Conservation (phyloP, 805 yeast genomes). For the Osmozyma mogii region DNA sequence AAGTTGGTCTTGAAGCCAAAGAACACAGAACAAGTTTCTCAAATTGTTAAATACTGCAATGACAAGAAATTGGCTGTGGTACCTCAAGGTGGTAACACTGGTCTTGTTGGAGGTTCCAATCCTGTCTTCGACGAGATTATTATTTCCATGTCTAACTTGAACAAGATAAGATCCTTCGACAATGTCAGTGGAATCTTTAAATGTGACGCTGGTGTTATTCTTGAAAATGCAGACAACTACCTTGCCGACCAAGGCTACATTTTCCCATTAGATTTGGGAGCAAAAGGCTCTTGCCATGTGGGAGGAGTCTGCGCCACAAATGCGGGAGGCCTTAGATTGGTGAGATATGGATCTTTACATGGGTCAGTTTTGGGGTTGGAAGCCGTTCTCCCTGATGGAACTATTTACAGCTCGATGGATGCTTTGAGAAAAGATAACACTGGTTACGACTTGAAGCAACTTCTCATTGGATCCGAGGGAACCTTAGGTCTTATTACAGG, state of each 20-base stretch:
- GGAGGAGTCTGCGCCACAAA: conserved; percentile 95
- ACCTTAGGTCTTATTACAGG: conserved; percentile 66
- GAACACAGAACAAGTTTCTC: conserved; percentile 66
- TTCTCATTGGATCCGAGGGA: conserved; percentile 86
- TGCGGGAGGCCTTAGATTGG: conserved; percentile 87
- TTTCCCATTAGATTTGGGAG: conserved; percentile 91
- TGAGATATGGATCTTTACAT: conserved; percentile 87
- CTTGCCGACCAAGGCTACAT: conserved; percentile 78
- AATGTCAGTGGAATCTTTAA: conserved; percentile 75
- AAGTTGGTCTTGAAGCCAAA: conserved; percentile 75
- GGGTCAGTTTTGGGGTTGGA: conserved; percentile 89
- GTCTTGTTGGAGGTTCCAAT: conserved; percentile 88
- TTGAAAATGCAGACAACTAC: conserved; percentile 76
- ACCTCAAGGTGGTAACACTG: conserved; percentile 97
- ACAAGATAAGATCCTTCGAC: conserved; percentile 78
- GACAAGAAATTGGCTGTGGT: conserved; percentile 73
- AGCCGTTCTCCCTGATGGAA: conserved; percentile 88
- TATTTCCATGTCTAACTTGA: conserved; percentile 59
- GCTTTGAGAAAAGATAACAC: conserved; percentile 91
- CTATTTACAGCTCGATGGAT: conserved; percentile 69
- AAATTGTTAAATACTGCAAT: conserved; percentile 74
- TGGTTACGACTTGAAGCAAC: conserved; percentile 87
- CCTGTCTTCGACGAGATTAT: conserved; percentile 91
- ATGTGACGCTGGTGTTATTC: conserved; percentile 83
- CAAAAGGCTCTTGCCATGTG: conserved; percentile 93